These are phyloP conservation scores for Neltuma alba DNA, from an alignment of 306 rosid genomes.

Conservation along the genomic window DNA sequence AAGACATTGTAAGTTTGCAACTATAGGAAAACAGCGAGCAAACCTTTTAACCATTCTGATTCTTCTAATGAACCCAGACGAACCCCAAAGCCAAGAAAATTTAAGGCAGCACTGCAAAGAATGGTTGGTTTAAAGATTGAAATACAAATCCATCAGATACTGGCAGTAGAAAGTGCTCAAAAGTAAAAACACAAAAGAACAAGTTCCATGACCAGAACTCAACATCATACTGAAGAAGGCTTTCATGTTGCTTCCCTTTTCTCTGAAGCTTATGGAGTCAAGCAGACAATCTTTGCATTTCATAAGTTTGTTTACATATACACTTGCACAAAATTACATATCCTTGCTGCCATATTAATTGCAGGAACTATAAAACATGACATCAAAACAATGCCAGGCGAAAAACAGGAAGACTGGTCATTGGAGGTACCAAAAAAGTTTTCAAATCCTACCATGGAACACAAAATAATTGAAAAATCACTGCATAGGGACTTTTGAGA, in stretches of 20 bases:
- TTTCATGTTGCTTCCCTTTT: neutral
- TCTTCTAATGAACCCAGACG: conserved; percentile 36
- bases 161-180: conserved; percentile 22
- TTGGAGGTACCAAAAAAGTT: neutral
- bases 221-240: neutral
- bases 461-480: neutral
- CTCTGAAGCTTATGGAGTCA: neutral
- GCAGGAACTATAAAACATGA: neutral
- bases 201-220: conserved; percentile 21
- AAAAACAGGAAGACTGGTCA: neutral
- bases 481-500: neutral
- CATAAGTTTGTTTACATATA: neutral
- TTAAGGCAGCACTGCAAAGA: conserved; percentile 26
- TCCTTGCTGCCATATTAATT: neutral
- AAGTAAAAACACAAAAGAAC: conserved; percentile 15
- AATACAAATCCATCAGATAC: conserved; percentile 16
- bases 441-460: neutral
- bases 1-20: conserved; percentile 20
- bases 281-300: neutral
- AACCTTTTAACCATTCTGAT: conserved; percentile 83
- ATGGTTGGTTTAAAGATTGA: conserved; percentile 29
- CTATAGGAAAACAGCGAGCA: conserved; percentile 7
- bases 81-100: conserved; percentile 36
- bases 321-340: neutral
- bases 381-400: neutral